Evolutionary conservation across 139 green algal species (phyloP), one percentile per base, ranked within the genome.

Genomic region (Chlorella sp.): DNA sequence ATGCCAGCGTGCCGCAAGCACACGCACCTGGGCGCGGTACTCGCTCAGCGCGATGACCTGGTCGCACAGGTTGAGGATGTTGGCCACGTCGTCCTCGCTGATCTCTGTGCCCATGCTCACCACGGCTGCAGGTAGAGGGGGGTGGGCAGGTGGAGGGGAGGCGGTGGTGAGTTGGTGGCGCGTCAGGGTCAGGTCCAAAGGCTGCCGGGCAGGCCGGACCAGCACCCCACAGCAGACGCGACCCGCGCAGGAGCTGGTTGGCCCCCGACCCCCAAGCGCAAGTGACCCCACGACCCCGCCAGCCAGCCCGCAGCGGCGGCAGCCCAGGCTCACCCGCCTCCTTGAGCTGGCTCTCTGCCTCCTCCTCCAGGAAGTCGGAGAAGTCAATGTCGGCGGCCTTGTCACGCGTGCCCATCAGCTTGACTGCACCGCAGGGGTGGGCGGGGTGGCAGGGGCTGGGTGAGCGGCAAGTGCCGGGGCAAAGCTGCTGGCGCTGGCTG

Each of bases 101-200:
- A 99, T 95, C 86, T 99, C 97, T 11, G 97, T 99, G 68, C 97
- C 97, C 97, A 99, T 99, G 82, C 93, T 98, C 69, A 99, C 93
- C 75, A 96, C 89, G 8, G 97, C 93, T 80, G 82, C 73, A 43
- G 14, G 3, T 30, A 28, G 80, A 1, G 46, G 16, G 19, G 7
- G 30, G 51, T 22, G 60, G 78, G 26, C 60, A 58, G 56, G 38
- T n/a, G n/a, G n/a, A 7, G 38, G 36, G 24, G 19, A 28, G 36
- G 8, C 5, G 36, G 56, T 43, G 34, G 38, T 38, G 13, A 28
- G 32, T 34, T 22, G 44, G 36, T 6, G 8, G 20, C 8, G 56
- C 38, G 58, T 56, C 19, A 51, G 24, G 36, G 43, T 17, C 36
- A n/a, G n/a, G n/a, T n/a, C n/a, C n/a, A n/a, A n/a, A n/a, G n/a